Conservation (phyloP, 129 eudicot species). For the Calendula officinalis region DNA sequence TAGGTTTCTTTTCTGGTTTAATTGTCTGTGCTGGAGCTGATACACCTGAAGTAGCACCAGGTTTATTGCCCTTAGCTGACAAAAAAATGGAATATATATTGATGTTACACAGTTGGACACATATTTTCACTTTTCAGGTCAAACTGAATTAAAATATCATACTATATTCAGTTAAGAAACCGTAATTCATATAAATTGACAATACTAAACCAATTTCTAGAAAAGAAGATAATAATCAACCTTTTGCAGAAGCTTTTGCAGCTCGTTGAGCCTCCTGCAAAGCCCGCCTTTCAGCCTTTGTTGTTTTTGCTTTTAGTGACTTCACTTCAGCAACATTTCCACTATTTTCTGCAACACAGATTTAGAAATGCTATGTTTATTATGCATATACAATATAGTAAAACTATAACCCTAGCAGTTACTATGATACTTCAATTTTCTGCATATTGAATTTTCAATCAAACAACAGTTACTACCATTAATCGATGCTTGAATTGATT, state of each 20-base stretch:
- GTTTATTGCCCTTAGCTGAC: slow-evolving; percentile 21
- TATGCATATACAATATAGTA: neutral
- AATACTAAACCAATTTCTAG: neutral
- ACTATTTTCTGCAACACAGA: slow-evolving; percentile 38
- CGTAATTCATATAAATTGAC: neutral
- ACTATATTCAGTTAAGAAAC: neutral
- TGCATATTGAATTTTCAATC: slow-evolving; percentile 3
- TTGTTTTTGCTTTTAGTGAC: slow-evolving; percentile 62
- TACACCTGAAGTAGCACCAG: slow-evolving; percentile 29
- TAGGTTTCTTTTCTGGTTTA: slow-evolving; percentile 41
- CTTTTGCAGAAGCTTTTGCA: slow-evolving; percentile 87
- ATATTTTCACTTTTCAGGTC: neutral
- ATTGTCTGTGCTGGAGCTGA: slow-evolving; percentile 38
- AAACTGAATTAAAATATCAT: neutral
- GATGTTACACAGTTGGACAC: neutral
- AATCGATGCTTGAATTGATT: slow-evolving; percentile 19
- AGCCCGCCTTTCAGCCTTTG: slow-evolving; percentile 94
- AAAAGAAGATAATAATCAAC: slow-evolving; percentile 20
- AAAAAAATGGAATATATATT: slow-evolving; percentile 2
- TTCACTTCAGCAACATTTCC: slow-evolving; percentile 41
- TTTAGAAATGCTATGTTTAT: neutral
- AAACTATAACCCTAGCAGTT: neutral
- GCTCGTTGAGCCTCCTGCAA: slow-evolving; percentile 95
- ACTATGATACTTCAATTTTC: slow-evolving; percentile 18
- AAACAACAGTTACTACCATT: slow-evolving; percentile 20